Evolutionary conservation across 805 yeast genomes (phyloP).

Genomic region (Metschnikowia continentalis): DNA sequence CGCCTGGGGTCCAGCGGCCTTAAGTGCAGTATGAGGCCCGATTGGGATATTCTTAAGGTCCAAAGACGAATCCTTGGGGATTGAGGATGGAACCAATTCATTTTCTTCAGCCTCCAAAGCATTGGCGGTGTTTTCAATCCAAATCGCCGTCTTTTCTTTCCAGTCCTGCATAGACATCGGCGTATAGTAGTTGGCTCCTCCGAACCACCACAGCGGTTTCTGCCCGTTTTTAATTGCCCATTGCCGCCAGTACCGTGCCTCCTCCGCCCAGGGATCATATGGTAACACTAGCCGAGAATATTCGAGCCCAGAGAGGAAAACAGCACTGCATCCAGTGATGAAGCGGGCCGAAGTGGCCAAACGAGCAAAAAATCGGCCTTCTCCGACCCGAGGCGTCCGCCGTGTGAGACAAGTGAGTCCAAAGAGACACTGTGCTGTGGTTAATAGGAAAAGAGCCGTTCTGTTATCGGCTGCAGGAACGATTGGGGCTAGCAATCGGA

Average conservation of each 20-base stretch:
- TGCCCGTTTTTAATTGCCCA: conserved; percentile 47
- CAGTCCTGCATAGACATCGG: conserved; percentile 48
- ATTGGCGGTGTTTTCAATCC: conserved; percentile 15
- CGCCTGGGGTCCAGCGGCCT: conserved; percentile 12
- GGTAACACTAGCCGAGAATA: conserved; percentile 44
- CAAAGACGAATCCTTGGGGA: neutral
- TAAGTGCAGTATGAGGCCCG: conserved; percentile 16
- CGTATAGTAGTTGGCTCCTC: conserved; percentile 51
- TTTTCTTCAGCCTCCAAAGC: conserved; percentile 8
- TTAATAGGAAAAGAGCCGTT: conserved; percentile 48
- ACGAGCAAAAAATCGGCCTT: conserved; percentile 10
- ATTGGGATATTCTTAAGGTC: conserved; percentile 12
- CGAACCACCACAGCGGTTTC: conserved; percentile 59
- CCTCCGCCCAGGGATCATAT: conserved; percentile 70
- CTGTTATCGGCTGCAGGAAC: conserved; percentile 69
- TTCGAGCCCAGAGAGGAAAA: conserved; percentile 58
- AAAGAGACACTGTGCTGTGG: conserved; percentile 49
- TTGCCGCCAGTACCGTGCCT: conserved; percentile 52
- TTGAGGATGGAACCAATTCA: neutral
- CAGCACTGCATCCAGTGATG: conserved; percentile 26
- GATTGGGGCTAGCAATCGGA: conserved; percentile 63
- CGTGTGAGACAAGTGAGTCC: conserved; percentile 32
- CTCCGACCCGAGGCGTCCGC: conserved; percentile 12
- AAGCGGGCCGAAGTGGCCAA: conserved; percentile 7
- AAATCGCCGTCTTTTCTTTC: conserved; percentile 22